Base-by-base conservation (phyloP, 495 filamentous ascomycete species). In the Amphirosellinia nigrospora region DNA sequence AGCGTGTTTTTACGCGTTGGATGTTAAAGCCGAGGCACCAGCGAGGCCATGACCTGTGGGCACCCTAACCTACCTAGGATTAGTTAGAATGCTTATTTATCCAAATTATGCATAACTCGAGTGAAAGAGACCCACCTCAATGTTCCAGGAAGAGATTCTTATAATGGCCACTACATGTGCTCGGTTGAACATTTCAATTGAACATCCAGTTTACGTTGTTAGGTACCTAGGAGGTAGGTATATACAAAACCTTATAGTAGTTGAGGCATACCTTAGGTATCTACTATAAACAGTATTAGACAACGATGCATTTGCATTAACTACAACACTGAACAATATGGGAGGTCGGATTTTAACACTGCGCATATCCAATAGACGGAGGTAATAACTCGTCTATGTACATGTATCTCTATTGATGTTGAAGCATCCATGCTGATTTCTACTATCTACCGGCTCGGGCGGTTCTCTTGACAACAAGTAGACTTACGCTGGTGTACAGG, bases 1-100 rank as follows among this genome's bases (percentile, higher is more conserved):
- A 21, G 16, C 65, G 65, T 56, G 65, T 68, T 68, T 67, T 68
- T 32, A 68, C 66, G 66, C 66, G 66, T 58, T 48, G 19, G 10
- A 46, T 16, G 3, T 38, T 19, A 45, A 32, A 45, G 60, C 60
- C 60, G 60, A 63, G 60, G 60, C n/a, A n/a, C n/a, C n/a, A n/a
- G n/a, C n/a, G n/a, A n/a, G n/a, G n/a, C n/a, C n/a, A n/a, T n/a
- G n/a, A n/a, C n/a, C n/a, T 6, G 13, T 19, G 3, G 23, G 11
- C n/a, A 28, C 3, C 7, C 15, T 56, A 16, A 16, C 28, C 19
- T 36, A 36, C 34, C 34, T 36, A 36, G 7, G 28, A 10, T 23
- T 63, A 26, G 38, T 39, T 63, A 15, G 28, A 4, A 11, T 23
- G 34, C 48, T 0, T 3, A 39, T 13, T 8, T 61, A 61, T 41